Conservation (phyloP, 2,329 filamentous ascomycete genomes). For the Pyrenochaeta sp. region DNA sequence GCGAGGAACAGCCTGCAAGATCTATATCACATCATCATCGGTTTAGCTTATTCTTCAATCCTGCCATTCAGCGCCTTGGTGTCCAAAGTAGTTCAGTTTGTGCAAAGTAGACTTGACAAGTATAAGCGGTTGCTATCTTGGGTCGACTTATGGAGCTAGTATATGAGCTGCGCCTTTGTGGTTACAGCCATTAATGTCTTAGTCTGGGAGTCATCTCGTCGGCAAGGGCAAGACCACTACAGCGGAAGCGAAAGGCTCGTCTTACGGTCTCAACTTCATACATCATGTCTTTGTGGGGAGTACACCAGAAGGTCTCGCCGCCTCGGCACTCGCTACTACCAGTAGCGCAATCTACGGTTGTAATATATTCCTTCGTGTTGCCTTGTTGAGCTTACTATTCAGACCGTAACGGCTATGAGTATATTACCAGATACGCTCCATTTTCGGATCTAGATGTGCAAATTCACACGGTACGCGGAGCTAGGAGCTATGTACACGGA, state of each 20-base stretch:
- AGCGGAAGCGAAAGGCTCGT: slow-evolving; percentile 19
- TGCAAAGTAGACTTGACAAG: neutral
- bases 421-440: slow-evolving; percentile 8
- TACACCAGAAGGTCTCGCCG: slow-evolving; percentile 7
- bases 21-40: neutral
- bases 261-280: slow-evolving; percentile 7
- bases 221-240: slow-evolving; percentile 17
- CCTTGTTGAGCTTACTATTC: slow-evolving; percentile 10
- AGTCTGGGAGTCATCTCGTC: slow-evolving; percentile 2
- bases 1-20: slow-evolving; percentile 6
- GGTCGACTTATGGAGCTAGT: neutral
- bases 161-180: slow-evolving; percentile 2
- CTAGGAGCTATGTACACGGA: slow-evolving; percentile 1
- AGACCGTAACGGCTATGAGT: neutral
- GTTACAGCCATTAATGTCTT: slow-evolving; percentile 7
- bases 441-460: slow-evolving; percentile 1
- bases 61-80: slow-evolving; percentile 1
- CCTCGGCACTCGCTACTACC: neutral
- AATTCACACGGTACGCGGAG: neutral
- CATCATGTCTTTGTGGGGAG: slow-evolving; percentile 2
- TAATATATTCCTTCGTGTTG: slow-evolving; percentile 16
- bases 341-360: slow-evolving; percentile 14
- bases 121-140: slow-evolving; percentile 4
- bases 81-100: neutral
- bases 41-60: neutral